Conservation (phyloP, 1,139 yeast species). For the Lodderomyces theae region DNA sequence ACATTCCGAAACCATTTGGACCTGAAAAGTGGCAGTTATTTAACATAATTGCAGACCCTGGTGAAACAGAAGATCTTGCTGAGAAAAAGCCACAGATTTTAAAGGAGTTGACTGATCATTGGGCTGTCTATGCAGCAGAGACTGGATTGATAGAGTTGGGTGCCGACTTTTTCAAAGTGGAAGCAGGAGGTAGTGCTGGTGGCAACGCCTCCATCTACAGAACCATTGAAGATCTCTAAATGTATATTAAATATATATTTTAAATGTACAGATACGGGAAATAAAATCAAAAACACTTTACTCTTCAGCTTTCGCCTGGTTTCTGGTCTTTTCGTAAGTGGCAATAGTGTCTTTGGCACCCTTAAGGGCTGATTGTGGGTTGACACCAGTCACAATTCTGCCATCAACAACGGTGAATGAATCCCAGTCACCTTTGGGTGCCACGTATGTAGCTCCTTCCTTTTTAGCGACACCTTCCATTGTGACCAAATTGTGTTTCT, state of each 20-base stretch:
- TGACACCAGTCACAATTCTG: slow-evolving; percentile 57
- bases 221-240: slow-evolving; percentile 10
- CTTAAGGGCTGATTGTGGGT: slow-evolving; percentile 58
- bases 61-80: slow-evolving; percentile 46
- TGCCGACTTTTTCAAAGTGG: slow-evolving; percentile 14
- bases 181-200: slow-evolving; percentile 11
- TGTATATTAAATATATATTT: background rate
- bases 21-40: slow-evolving; percentile 51
- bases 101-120: slow-evolving; percentile 41
- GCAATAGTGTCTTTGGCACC: slow-evolving; percentile 32
- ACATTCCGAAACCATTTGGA: slow-evolving; percentile 49
- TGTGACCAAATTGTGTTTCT: slow-evolving; percentile 31
- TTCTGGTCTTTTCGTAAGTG: slow-evolving; percentile 8
- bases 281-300: no score
- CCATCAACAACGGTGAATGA: slow-evolving; percentile 52
- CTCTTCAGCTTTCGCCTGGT: background rate
- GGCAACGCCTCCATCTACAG: slow-evolving; percentile 13
- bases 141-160: slow-evolving; percentile 47
- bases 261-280: background rate
- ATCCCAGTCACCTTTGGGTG: slow-evolving; percentile 53
- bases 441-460: slow-evolving; percentile 43
- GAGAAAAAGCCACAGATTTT: slow-evolving; percentile 29
- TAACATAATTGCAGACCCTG: slow-evolving; percentile 42
- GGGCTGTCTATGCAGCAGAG: slow-evolving; percentile 55
- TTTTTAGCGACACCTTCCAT: slow-evolving; percentile 33